Base-by-base conservation (phyloP, 2,329 filamentous ascomycete genomes). In the Epicoccum sorghinum region DNA sequence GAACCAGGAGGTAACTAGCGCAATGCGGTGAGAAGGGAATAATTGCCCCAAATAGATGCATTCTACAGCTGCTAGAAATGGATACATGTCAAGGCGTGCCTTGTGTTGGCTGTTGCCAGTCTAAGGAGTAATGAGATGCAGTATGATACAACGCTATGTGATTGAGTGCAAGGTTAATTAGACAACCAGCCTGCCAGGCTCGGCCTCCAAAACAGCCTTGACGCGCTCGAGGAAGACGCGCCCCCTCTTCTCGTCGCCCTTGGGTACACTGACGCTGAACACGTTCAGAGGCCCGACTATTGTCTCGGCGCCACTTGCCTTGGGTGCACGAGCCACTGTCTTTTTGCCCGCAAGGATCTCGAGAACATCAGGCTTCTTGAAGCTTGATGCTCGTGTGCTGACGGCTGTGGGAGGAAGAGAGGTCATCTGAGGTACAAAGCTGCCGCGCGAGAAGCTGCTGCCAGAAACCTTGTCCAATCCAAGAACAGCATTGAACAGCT, bases 401-500 rank as follows among this genome's bases (percentile, higher is more conserved):
- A 60, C 46, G 1, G 58, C 55, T 7, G 65, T 62, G 4, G 65
- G 46, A 10, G 73, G 61, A 3, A 82, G 67, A 6, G 81, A 63
- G 43, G 81, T 82, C 64, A 96, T 85, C 68, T 91, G 86, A 1
- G 93, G 92, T 8, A 83, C 84, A 72, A 83, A 96, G 83, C 78
- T 80, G 60, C 79, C 92, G 78, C 73, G 85, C 73, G 70, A 82
- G 25, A 74, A 76, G 29, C 74, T 74, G 41, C 77, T 80, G 30
- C 59, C 66, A 9, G 58, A 53, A 53, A 83, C 80, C 52, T 79
- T 78, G 62, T 83, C 77, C 18, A 92, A 78, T 8, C 93, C 93
- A 7, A 99, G 83, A 12, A 98, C 82, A 66, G 93, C 87, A 71
- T 97, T 87, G 78, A 98, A 98, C 10, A 99, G 85, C 72, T 96